Base-by-base conservation (phyloP, 495 filamentous ascomycete species). In the Viridothelium virens region DNA sequence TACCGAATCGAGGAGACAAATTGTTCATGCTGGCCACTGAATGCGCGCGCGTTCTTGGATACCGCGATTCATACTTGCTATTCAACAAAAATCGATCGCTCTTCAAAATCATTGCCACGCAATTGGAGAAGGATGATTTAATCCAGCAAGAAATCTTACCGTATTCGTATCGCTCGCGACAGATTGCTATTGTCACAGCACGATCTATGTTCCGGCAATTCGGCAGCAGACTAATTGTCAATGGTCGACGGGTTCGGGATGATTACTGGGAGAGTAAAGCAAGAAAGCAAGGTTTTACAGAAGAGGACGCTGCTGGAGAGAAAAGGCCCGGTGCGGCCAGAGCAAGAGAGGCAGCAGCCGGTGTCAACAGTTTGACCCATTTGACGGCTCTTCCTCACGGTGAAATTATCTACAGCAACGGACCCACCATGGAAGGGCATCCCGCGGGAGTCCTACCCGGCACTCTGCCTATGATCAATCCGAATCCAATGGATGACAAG, bases 31-130 rank as follows among this genome's bases (percentile, higher is more conserved):
- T 97, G 50, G 94, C 94, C 56, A 99, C 94, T 44, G 94, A 99
- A 79, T 99, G 95, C 75, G 94, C 95, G 10, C 84, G 94, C 62
- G 93, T 97, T 5, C 80, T 99, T 36, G 91, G 91, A 36, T 99
- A 99, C 74, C 86, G 94, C 65, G 94, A 99, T 75, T 99, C 95
- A 16, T 99, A 99, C 76, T 78, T 99, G 59, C 80, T 99, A 14
- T 99, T 99, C 81, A 99, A 99, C 83, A 99, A 99, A 78, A 99
- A 99, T 72, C 81, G 92, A 66, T 97, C 95, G 1, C 82, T 99
- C 25, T 93, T 86, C 82, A 99, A 97, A 80, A 99, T 99, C 72
- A 99, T 99, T 70, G 94, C 95, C 36, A 92, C 87, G 18, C 94
- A 99, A 77, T 78, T 87, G 4, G 94, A 99, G 77, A 99, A 97